Evolutionary conservation across 805 yeast species (phyloP).

Genomic region (Kluyveromyces aestuarii): DNA sequence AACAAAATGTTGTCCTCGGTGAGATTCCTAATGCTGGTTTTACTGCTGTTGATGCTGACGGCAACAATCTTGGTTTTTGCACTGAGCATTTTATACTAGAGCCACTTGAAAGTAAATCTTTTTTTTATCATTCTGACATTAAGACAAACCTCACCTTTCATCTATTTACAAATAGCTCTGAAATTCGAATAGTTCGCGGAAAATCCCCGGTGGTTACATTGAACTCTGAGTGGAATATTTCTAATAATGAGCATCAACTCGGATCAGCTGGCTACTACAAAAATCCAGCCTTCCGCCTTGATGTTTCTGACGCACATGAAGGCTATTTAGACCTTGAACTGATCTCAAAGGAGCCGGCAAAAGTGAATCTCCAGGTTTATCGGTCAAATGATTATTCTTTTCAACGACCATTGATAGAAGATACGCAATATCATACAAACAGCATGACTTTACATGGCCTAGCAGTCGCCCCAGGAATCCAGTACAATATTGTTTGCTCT

Average conservation of each 20-base stretch:
- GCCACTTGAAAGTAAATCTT: slow-evolving; percentile 2
- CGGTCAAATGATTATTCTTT: slow-evolving; percentile 13
- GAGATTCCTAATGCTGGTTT: slow-evolving; percentile 10
- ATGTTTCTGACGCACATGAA: slow-evolving; percentile 5
- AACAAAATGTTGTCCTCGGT: slow-evolving; percentile 13
- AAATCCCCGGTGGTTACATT: not conserved
- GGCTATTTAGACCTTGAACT: slow-evolving; percentile 11
- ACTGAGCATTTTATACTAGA: slow-evolving; percentile 26
- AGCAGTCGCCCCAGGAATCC: not conserved
- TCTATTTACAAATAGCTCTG: slow-evolving; percentile 9
- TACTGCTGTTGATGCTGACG: slow-evolving; percentile 10
- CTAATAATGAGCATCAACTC: slow-evolving; percentile 4
- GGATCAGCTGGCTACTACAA: slow-evolving; percentile 8
- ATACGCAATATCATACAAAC: slow-evolving; percentile 6
- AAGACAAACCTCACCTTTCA: slow-evolving; percentile 17
- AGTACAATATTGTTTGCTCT: not conserved
- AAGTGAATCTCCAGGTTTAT: slow-evolving; percentile 18
- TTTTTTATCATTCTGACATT: slow-evolving; percentile 20
- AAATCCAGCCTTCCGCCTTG: slow-evolving; percentile 19
- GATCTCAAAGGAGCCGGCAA: slow-evolving; percentile 7
- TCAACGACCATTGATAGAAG: slow-evolving; percentile 14
- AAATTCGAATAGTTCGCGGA: slow-evolving; percentile 5
- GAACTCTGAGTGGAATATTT: slow-evolving; percentile 5
- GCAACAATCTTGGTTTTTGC: slow-evolving; percentile 32
- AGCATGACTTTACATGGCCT: not conserved